Base-by-base conservation (phyloP, 1,284 basidiomycete genomes). In the Xanthoconium separans region DNA sequence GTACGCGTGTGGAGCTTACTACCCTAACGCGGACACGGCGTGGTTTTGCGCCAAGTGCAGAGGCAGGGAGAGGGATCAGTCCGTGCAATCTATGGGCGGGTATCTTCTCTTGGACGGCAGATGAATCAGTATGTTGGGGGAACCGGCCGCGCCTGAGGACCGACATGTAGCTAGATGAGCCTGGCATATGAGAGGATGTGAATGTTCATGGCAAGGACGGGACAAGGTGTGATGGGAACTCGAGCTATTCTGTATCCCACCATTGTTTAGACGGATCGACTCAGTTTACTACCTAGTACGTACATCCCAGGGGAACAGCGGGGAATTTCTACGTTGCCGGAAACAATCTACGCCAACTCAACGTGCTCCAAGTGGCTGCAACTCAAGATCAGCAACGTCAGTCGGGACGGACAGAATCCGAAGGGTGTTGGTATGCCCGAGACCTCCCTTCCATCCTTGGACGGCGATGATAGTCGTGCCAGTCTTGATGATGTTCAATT, bases 391-490 rank as follows among this genome's bases (percentile, higher is more conserved):
- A 51, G 89, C 87, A 49, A 77, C 65, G 68, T 95, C 91, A 43
- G 89, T 91, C n/a, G 93, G 93, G 47, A 95, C 93, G 51, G 82
- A 82, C 62, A 92, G 71, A 56, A 92, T 80, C 54, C 89, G 86
- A 55, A 92, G 76, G 20, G 90, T 92, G 77, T 92, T 92, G 58
- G 89, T 93, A 79, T 97, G 93, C 43, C 95, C 95, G 54, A 96
- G 84, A 61, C 97, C 96, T 51, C 94, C 94, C 77, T 96, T 95
- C 96, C 96, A 99, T 47, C 97, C 97, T 75, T 99, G 97, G 11
- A 99, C 88, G 47, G 96, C 96, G 65, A 99, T 83, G 67, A 99
- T 84, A 20, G 94, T 94, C 54, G 88, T 88, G 54, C 95, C 94
- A 53, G 93, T 86, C 72, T 88, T 85, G 77, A 99, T 87, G 71